Conservation (phyloP, 768 basidiomycete species). For the Dioszegia aurantiaca region DNA sequence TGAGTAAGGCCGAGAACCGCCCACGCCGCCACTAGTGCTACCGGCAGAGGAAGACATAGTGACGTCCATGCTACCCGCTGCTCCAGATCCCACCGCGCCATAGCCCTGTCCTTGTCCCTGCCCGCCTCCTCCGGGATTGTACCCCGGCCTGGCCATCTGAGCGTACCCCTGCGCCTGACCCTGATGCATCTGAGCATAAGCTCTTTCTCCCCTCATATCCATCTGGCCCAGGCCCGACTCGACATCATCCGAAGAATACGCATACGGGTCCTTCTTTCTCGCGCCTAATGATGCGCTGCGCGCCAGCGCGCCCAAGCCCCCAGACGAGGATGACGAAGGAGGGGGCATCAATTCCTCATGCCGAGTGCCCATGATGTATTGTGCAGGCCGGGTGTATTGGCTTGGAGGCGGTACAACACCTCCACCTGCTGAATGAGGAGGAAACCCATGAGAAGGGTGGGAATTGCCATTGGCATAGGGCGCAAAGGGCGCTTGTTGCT, state of each 20-base stretch:
- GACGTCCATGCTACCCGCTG: conserved; percentile 15
- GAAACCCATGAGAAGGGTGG: background rate
- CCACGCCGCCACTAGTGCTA: too few relatives aligned
- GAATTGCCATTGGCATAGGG: background rate
- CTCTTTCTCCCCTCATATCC: conserved; percentile 31
- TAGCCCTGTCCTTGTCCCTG: background rate
- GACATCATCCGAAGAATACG: conserved; percentile 48
- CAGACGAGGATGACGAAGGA: conserved; percentile 23
- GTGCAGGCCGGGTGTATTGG: conserved; percentile 6
- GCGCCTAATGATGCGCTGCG: conserved; percentile 46
- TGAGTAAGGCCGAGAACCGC: conserved; percentile 11
- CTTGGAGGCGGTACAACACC: conserved; percentile 11
- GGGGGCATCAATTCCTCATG: conserved; percentile 33
- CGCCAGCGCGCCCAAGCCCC: conserved; percentile 34
- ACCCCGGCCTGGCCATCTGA: background rate
- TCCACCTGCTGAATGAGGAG: conserved; percentile 6
- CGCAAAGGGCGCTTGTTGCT: conserved; percentile 13
- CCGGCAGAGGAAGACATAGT: conserved; percentile 31
- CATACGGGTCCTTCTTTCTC: conserved; percentile 47
- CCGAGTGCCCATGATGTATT: too few relatives aligned
- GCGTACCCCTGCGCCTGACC: conserved; percentile 9
- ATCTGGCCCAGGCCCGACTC: conserved; percentile 46
- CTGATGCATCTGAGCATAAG: conserved; percentile 8
- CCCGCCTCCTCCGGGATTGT: conserved; percentile 5
- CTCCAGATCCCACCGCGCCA: conserved; percentile 10